Evolutionary conservation across 768 basidiomycete species (phyloP), one percentile per base, ranked within the genome.

Genomic region (Tylopilus subfusipes): DNA sequence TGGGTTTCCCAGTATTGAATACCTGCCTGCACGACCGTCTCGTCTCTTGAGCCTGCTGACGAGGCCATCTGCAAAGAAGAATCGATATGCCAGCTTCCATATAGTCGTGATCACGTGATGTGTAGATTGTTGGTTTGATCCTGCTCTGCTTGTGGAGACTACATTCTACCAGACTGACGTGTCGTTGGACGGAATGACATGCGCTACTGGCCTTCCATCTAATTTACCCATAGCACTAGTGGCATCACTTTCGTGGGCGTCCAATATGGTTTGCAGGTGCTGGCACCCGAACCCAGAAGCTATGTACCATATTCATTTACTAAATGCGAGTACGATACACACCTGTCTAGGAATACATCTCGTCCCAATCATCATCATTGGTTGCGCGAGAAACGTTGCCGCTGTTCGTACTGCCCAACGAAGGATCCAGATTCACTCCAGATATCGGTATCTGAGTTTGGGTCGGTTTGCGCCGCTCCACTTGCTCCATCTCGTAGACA

Each of bases 1-100:
- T 93, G 89, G 2, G 76, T 76, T 21, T 77, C 79, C 96, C 96
- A 98, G 68, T 97, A 98, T 21, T 82, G 75, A 42, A 98, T 82
- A 16, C 96, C 91, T 34, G 86, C 82, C 54, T 87, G 72, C 27
- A 93, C 76, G 54, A 86, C 77, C 0, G 90, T 84, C 44, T 73
- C 53, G 19, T 65, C 57, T 46, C 64, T 70, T 34, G 70, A 66
- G n/a, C 63, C 42, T 13, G 53, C 22, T 2, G 55, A 55, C 16
- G 54, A 54, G 27, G 48, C 24, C 58, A 56, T 60, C 34, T 24
- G 44, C 29, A 30, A 44, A 48, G 24, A 10, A 6, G 25, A 27
- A 7, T 27, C 7, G 25, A 27, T 27, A 27, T 27, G 13, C 31
- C 33, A 16, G 13, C 33, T 14, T 34, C 6, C 12, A 6, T 5